Base-by-base conservation (phyloP, 345 rosid genomes). In the Crucihimalaya himalaica region DNA sequence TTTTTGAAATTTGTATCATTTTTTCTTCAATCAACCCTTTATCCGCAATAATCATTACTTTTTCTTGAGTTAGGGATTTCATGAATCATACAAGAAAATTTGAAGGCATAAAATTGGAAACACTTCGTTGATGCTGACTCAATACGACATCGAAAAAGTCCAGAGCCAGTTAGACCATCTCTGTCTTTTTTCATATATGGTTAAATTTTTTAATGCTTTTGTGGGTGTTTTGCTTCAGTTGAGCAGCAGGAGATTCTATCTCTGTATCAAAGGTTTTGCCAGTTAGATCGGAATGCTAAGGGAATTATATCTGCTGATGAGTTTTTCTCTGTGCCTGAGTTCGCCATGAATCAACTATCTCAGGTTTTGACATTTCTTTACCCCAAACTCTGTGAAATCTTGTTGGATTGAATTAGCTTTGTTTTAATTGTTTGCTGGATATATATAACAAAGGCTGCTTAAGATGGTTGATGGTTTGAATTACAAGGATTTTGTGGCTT, bases 61-160 rank as follows among this genome's bases (percentile, higher is more conserved):
- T 51, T 39, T 11, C 6, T 2, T 18, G 4, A 12, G 8, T 45
- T 68, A 28, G 43, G 54, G 31, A 55, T 42, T 43, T 28, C 14
- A 18, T 5, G 52, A 61, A 51, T 63, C 62, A 28, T 8, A 6
- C 62, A 52, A 63, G 55, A 3, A 35, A 13, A 0, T n/a, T 28
- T 12, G 19, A 31, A 59, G 42, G 50, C n/a, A 1, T 1, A 45
- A 29, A 27, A 91, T 92, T 96, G 97, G 97, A 21, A 92, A 84
- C 79, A 63, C 96, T 5, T 92, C 96, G 12, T 92, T 96, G 63
- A 89, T 92, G 92, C 87, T 92, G 63, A 92, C 96, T 45, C 97
- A 89, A 59, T 92, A 92, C 84, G 97, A 92, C 78, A 92, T 92
- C 52, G 97, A 92, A 81, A 96, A 92, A 81, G 97, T 92, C 6